Evolutionary conservation across 169 alveolate genomes (phyloP).

Genomic region (Plasmodium gallinaceum): DNA sequence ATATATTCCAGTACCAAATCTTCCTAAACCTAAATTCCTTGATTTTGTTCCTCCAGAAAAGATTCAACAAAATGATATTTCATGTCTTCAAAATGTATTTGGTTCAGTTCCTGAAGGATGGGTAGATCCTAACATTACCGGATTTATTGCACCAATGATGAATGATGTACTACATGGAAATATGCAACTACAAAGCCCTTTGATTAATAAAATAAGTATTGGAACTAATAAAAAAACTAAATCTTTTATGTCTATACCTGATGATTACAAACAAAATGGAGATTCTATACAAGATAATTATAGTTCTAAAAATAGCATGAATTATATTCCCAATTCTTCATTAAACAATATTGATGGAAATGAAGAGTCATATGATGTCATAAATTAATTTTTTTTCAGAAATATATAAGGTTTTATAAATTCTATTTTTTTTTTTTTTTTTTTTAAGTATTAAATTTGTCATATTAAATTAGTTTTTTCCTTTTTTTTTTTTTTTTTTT

Average conservation of each 20-base stretch:
- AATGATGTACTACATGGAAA: conserved; percentile 88
- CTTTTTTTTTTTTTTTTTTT: neutral
- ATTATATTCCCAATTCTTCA: conserved; percentile 20
- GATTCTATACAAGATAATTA: neutral
- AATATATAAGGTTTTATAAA: neutral
- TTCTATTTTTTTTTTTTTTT: neutral
- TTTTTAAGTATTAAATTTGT: too few relatives aligned
- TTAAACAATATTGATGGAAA: conserved; percentile 17
- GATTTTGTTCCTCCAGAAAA: conserved; percentile 81
- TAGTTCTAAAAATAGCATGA: neutral
- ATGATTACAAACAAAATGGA: neutral
- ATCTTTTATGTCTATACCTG: conserved; percentile 12
- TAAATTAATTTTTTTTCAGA: neutral
- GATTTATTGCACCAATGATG: conserved; percentile 91
- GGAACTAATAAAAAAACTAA: neutral
- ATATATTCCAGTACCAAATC: conserved; percentile 87
- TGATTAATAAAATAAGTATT: conserved; percentile 62
- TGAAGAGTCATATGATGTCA: conserved; percentile 8
- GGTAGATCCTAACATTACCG: conserved; percentile 91
- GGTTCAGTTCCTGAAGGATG: conserved; percentile 86
- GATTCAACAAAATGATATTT: conserved; percentile 75
- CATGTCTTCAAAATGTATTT: conserved; percentile 82
- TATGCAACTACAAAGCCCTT: conserved; percentile 52
- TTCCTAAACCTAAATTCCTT: conserved; percentile 86
- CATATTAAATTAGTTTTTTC: neutral